Evolutionary conservation across 768 basidiomycete species (phyloP).

Genomic region (Pleurotus tuoliensis): DNA sequence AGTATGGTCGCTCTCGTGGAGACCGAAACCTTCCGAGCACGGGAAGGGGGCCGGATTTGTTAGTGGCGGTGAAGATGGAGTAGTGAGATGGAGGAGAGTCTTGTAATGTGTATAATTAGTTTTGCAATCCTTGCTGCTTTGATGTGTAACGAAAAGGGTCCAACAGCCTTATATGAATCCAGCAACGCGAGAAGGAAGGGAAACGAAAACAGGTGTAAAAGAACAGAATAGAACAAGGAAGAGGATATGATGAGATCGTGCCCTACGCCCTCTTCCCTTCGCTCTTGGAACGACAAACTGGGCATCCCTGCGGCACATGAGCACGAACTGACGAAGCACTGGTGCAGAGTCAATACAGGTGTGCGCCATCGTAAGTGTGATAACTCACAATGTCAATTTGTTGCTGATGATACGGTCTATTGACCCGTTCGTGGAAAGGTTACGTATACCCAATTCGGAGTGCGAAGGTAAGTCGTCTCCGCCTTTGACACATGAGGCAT

Average conservation of each 20-base stretch:
- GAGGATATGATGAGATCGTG: neutral
- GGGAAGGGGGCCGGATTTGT: constrained; percentile 66
- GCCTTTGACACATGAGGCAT: constrained; percentile 72
- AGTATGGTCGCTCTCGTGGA: constrained; percentile 84
- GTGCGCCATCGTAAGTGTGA: neutral
- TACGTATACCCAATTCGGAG: constrained; percentile 47
- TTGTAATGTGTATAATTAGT: neutral
- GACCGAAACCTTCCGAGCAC: constrained; percentile 52
- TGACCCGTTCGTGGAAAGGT: neutral
- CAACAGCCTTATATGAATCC: too few relatives aligned
- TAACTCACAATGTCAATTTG: constrained; percentile 2
- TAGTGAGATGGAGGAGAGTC: constrained; percentile 71
- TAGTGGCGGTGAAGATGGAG: constrained; percentile 72
- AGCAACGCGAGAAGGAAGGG: too few relatives aligned
- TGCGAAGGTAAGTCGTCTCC: constrained; percentile 59
- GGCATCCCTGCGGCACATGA: neutral
- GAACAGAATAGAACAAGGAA: too few relatives aligned
- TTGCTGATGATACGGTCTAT: neutral
- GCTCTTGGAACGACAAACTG: constrained; percentile 1
- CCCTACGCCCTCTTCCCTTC: neutral
- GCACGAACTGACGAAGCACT: constrained; percentile 2
- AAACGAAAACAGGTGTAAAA: too few relatives aligned
- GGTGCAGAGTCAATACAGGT: neutral
- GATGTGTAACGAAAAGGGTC: too few relatives aligned
- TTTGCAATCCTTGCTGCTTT: too few relatives aligned